Base-by-base conservation (phyloP, 805 yeast genomes). In the Saccharomycopsis fermentans region DNA sequence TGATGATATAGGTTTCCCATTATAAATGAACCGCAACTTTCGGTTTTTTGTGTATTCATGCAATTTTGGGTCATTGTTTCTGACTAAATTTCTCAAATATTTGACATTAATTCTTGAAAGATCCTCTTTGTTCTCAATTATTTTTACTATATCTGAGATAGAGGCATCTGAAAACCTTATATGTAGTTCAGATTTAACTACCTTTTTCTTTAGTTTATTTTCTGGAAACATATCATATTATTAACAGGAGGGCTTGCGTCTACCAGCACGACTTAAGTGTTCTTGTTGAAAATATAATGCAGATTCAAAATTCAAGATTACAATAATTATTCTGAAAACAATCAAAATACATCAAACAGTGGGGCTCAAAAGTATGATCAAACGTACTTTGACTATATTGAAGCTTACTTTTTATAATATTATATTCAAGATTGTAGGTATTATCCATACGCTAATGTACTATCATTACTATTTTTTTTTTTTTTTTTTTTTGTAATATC, bases 1-100 rank as follows among this genome's bases (percentile, higher is more conserved):
- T 55, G 81, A 83, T 53, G 77, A 76, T 54, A 87, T 70, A 1
- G 87, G 85, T 55, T 81, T 74, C 16, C 96, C 96, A 62, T 80
- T 81, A 67, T 82, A 81, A 36, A 87, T 84, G 60, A 87, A 75
- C 59, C 89, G 76, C 37, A 87, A 73, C 65, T 91, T 70, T 52
- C 78, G 73, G 52, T 75, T 77, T 12, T 69, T 65, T 0, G 74
- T 66, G 24, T 73, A 66, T 1, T 70, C 67, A 9, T 71, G 70
- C 12, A 59, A 17, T n/a, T 9, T 34, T 34, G 63, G 63, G 12
- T 69, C 66, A 21, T 59, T 57, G 2, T 58, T 56, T 37, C 87
- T 70, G 6, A 82, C 81, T 55, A 69, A 71, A 37, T 68, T 67
- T 58, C 81, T 71, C 16, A 82, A 64, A 63, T 68, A 70, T 5